Conservation (phyloP, 768 basidiomycete genomes). For the Russula sp. region DNA sequence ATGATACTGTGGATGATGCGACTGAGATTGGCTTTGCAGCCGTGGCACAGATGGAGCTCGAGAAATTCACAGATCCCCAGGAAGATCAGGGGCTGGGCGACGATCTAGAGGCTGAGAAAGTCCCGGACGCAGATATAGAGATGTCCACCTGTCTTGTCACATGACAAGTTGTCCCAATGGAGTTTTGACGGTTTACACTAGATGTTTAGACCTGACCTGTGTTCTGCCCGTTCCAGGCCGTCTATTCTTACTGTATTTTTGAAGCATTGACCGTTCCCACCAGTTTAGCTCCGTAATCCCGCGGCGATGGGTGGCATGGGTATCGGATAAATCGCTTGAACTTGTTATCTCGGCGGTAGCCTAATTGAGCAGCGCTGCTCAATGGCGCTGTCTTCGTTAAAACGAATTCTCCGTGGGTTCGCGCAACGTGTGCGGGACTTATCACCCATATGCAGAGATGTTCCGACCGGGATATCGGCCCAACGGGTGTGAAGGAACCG, state of each 20-base stretch:
- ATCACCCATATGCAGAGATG: background rate
- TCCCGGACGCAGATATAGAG: background rate
- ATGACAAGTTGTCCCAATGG: background rate
- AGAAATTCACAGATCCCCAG: slow-evolving; percentile 11
- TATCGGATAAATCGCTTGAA: background rate
- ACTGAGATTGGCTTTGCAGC: slow-evolving; percentile 47
- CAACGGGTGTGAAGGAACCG: background rate
- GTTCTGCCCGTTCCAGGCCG: too few species aligned
- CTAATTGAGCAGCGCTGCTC: background rate
- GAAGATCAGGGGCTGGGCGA: slow-evolving; percentile 23
- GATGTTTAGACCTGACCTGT: background rate
- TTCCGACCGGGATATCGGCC: background rate
- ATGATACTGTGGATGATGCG: slow-evolving; percentile 35
- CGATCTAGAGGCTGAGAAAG: slow-evolving; percentile 2
- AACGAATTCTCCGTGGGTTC: background rate
- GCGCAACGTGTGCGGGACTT: background rate
- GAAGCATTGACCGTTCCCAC: background rate
- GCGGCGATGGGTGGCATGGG: background rate
- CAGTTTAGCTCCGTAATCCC: background rate
- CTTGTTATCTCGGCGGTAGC: slow-evolving; percentile 3
- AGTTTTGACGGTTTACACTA: slow-evolving; percentile 1
- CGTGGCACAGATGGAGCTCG: slow-evolving; percentile 33
- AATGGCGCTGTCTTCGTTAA: background rate
- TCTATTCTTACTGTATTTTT: background rate
- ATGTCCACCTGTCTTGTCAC: background rate